phyloP scores from a whole-genome alignment of 2,329 filamentous ascomycete genomes.

The Aureobasidium leucospermi region DNA sequence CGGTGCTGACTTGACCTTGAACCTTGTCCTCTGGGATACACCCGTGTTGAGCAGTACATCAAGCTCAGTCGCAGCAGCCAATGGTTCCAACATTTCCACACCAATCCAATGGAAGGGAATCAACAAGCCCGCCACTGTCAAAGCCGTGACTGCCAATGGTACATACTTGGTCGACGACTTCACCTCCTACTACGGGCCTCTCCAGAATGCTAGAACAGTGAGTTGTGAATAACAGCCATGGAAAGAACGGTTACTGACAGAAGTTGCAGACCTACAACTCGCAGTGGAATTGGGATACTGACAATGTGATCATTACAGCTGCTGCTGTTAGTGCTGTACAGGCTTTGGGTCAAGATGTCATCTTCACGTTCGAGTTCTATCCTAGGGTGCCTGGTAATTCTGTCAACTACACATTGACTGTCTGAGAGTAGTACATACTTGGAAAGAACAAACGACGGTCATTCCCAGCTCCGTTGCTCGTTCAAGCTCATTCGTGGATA shows the following conservation, averaged over 20 bases:
- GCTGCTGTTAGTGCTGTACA: slow-evolving; percentile 42
- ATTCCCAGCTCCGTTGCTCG: too few species aligned
- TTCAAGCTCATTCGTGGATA: too few species aligned
- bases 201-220: slow-evolving; percentile 39
- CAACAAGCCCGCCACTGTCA: slow-evolving; percentile 44
- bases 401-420: slow-evolving; percentile 42
- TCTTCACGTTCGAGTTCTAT: slow-evolving; percentile 50
- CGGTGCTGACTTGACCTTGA: slow-evolving; percentile 40
- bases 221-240: not conserved
- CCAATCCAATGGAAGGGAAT: slow-evolving; percentile 48
- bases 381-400: slow-evolving; percentile 44
- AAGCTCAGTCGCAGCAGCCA: slow-evolving; percentile 28
- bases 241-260: slow-evolving; percentile 8
- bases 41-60: slow-evolving; percentile 32
- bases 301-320: slow-evolving; percentile 40
- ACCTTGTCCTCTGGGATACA: slow-evolving; percentile 47
- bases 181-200: slow-evolving; percentile 46
- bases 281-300: slow-evolving; percentile 47
- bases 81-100: slow-evolving; percentile 38
- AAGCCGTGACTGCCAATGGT: slow-evolving; percentile 43
- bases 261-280: slow-evolving; percentile 36
- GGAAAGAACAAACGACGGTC: too few species aligned
- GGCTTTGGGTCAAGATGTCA: slow-evolving; percentile 36
- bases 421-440: slow-evolving; percentile 19
- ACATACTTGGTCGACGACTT: slow-evolving; percentile 49